Evolutionary conservation across 2,329 filamentous ascomycete genomes (phyloP), one percentile per base, ranked within the genome.

Genomic region (Scolecobasidium constrictum): DNA sequence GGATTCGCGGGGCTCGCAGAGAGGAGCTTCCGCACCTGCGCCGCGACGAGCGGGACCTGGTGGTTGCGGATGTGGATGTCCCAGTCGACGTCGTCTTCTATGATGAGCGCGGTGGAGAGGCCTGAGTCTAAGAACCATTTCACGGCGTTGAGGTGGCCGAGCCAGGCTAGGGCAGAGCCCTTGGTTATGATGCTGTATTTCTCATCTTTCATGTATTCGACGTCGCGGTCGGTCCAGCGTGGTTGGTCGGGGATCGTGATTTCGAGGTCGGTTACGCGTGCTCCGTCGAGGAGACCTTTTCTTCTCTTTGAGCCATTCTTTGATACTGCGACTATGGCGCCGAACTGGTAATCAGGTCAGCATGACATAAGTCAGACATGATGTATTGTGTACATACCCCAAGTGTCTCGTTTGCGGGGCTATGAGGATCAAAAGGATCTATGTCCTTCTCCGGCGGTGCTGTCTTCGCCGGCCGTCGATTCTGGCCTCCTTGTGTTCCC

Each of bases 61-160:
- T 40, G 39, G 15, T 49, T 55, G 31, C 58, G 58, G 23, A 64
- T 52, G 40, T 55, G 56, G 35, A 63, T 59, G 43, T 60, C 56
- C 58, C 58, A 63, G 48, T 64, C 59, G 4, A 62, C 58, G 44
- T 64, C 61, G 46, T 64, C 61, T 54, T 64, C 61, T 45, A 64
- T 42, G 35, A 64, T 58, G 3, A 64, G 47, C 17, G 56, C 58
- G 3, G 60, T 60, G 16, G 53, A 45, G 17, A 56, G 52, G 35
- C 48, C 47, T 12, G 54, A 56, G 18, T 49, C 47, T 11, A 63
- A 49, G 48, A 64, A 63, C 56, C 54, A 58, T 45, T 47, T 53
- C 36, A 66, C 45, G 3, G 56, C 59, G 43, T 60, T 56, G 33
- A 63, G 49, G 48, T 66, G 63, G 17, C 61, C 61, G 41, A 65